phyloP scores from a whole-genome alignment of 495 filamentous ascomycete species.

The Penicillium egyptiacum region DNA sequence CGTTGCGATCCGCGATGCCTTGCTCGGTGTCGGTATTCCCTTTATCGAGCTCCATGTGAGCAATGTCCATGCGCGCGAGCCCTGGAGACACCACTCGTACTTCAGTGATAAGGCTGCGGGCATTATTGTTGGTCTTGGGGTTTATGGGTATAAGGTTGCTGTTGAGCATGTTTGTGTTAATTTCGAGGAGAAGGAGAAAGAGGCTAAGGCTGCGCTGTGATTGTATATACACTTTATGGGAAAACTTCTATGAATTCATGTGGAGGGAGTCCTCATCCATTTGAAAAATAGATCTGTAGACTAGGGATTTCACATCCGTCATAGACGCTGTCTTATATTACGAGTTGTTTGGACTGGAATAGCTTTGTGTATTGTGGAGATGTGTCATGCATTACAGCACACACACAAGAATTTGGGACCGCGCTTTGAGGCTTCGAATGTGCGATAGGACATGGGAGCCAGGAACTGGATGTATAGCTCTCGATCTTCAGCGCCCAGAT shows the following conservation, averaged over 20 bases:
- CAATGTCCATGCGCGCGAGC: conserved; percentile 66
- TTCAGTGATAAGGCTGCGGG: conserved; percentile 69
- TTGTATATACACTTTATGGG: no score
- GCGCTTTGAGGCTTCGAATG: not conserved
- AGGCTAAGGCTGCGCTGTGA: conserved; percentile 20
- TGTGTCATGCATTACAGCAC: not conserved
- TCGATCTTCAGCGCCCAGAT: not conserved
- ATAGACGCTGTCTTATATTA: not conserved
- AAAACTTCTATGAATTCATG: no score
- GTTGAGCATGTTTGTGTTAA: conserved; percentile 58
- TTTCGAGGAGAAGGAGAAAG: conserved; percentile 39
- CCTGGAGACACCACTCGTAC: conserved; percentile 63
- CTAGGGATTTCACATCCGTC: not conserved
- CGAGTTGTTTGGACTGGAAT: not conserved
- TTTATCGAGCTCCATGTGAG: conserved; percentile 72
- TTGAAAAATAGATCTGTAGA: not conserved
- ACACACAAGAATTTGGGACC: not conserved
- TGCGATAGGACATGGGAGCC: not conserved
- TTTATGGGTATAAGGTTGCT: conserved; percentile 68
- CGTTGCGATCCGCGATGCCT: conserved; percentile 66
- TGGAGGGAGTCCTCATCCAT: no score
- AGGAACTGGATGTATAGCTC: not conserved
- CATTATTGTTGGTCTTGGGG: conserved; percentile 66
- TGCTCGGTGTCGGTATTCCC: conserved; percentile 61
- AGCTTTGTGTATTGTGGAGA: not conserved